A percentile compares a stretch with the other conserved stretches of the same genome.
Evolutionary conservation across 805 yeast genomes (phyloP).

Genomic region (Cyberlindnera meyerae): DNA sequence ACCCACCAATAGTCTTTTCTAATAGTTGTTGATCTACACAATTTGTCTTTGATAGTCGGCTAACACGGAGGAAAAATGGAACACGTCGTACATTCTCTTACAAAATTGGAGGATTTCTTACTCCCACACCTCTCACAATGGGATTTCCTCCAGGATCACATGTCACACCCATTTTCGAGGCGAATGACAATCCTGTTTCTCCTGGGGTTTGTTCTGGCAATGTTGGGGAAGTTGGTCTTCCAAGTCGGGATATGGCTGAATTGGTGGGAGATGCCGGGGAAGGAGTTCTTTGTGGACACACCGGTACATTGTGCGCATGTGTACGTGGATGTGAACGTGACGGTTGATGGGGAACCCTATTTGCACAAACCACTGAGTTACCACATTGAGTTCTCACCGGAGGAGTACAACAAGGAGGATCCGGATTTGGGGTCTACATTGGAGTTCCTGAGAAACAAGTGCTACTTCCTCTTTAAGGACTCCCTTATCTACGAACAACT

Average conservation of each 20-base stretch:
- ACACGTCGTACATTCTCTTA: no score
- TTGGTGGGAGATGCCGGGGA: slow-evolving; percentile 47
- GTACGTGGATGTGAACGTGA: slow-evolving; percentile 29
- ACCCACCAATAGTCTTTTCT: no score
- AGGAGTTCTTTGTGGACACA: slow-evolving; percentile 61
- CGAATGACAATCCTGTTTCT: slow-evolving; percentile 24
- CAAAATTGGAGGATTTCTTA: slow-evolving; percentile 5
- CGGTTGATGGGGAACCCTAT: slow-evolving; percentile 10
- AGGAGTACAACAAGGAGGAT: slow-evolving; percentile 56
- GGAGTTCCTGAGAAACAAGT: slow-evolving; percentile 52
- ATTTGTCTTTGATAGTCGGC: no score
- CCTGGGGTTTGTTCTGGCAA: slow-evolving; percentile 16
- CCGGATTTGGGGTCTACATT: slow-evolving; percentile 70
- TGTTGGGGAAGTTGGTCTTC: slow-evolving; percentile 36
- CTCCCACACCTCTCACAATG: background rate
- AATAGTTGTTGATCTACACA: no score
- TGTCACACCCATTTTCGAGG: slow-evolving; percentile 19
- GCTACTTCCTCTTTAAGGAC: slow-evolving; percentile 51
- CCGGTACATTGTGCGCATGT: slow-evolving; percentile 80
- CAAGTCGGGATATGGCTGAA: slow-evolving; percentile 38
- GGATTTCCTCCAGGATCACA: slow-evolving; percentile 19
- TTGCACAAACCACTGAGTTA: slow-evolving; percentile 42
- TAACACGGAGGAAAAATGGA: no score
- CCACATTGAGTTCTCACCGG: slow-evolving; percentile 78
- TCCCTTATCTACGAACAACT: slow-evolving; percentile 29